Base-by-base conservation (phyloP, 345 rosid genomes). In the Populus ilicifolia region DNA sequence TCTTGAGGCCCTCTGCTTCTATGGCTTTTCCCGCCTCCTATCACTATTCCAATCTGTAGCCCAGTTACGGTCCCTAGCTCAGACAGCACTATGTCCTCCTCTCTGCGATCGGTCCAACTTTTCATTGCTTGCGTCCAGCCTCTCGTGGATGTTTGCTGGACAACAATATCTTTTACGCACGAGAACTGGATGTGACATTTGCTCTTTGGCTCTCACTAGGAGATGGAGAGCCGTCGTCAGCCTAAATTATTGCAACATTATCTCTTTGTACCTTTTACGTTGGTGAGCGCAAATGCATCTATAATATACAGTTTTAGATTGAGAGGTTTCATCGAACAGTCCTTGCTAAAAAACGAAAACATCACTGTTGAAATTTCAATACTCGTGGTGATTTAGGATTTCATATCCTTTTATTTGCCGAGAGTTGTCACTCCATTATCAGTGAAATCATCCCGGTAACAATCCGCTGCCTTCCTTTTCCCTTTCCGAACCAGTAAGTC, bases 111-210 rank as follows among this genome's bases (percentile, higher is more conserved):
- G 11, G 5, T 72, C 70, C 41, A 69, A 43, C 21, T 18, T 56
- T 17, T 27, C 5, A 56, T 52, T 46, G 67, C 35, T 73, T n/a
- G 39, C 43, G 59, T 35, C 66, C 30, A 73, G 16, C 25, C 50
- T 23, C 35, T 33, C 67, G 81, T 44, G 74, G 77, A 64, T 68
- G 14, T 44, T 17, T 6, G 30, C 46, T 23, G 17, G n/a, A 18
- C 35, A 63, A 54, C 41, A 18, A 44, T 20, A 23, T 67, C 21
- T 33, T 33, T 38, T 18, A 9, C 2, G 33, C 16, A 6, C 23
- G 74, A 62, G 50, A 74, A 63, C 59, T 46, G 48, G 78, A 79
- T 69, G 78, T 80, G 78, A 48, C 78, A 29, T 48, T 4, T 44
- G 66, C 44, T 48, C 66, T 54, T 71, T 43, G 70, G 48, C 61